Percentiles rank a stretch among this genome's conserved stretches.
Evolutionary conservation across 352 stramenopile genomes (phyloP).

Genomic region (Globisporangium megalacanthum): DNA sequence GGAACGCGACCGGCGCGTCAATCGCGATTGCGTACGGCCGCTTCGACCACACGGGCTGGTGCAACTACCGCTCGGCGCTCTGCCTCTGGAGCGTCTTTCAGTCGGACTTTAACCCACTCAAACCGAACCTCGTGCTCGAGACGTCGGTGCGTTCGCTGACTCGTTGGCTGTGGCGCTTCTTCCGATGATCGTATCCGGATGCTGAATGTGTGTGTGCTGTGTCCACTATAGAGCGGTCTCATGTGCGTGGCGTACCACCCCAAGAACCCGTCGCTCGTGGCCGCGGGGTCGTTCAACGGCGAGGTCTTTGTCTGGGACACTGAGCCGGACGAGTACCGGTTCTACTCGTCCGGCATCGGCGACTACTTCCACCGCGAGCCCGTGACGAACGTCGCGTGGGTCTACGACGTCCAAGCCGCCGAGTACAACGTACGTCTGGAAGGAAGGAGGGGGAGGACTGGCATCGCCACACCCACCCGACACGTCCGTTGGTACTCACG

Average conservation of each 20-base stretch:
- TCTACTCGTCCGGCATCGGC: constrained; percentile 75
- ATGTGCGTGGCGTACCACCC: constrained; percentile 87
- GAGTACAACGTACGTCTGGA: constrained; percentile 59
- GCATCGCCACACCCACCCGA: too few species aligned
- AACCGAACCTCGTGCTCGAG: constrained; percentile 71
- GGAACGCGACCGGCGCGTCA: constrained; percentile 80
- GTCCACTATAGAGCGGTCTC: constrained; percentile 59
- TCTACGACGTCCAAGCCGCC: constrained; percentile 64
- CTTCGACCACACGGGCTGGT: constrained; percentile 85
- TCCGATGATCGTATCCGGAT: too few species aligned
- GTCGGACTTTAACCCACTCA: constrained; percentile 55
- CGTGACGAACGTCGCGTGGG: constrained; percentile 76
- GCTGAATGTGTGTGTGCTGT: not conserved
- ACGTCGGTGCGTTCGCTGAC: constrained; percentile 36
- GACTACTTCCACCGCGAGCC: constrained; percentile 88
- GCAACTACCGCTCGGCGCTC: constrained; percentile 80
- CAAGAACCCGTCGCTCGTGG: constrained; percentile 73
- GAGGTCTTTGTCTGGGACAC: constrained; percentile 83
- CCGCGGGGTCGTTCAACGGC: constrained; percentile 82
- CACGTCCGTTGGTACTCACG: too few species aligned
- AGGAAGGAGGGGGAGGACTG: not conserved
- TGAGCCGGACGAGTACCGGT: constrained; percentile 54
- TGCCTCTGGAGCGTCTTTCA: constrained; percentile 87
- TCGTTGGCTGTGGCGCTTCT: not conserved
- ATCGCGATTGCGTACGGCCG: constrained; percentile 81